Conservation (phyloP, 148 eudicot species). For the Heliosperma pusillum region DNA sequence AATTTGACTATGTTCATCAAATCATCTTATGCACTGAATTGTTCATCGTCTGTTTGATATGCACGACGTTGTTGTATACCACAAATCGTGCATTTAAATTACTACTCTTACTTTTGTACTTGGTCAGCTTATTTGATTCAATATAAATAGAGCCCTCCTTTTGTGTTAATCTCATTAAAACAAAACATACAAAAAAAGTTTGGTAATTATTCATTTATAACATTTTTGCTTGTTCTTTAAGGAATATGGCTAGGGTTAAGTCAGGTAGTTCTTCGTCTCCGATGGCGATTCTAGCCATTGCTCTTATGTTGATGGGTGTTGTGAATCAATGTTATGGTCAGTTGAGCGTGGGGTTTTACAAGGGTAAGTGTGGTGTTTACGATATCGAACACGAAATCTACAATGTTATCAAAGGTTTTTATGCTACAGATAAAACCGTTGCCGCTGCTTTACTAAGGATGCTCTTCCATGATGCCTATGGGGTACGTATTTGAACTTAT, state of each 20-base stretch:
- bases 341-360: slow-evolving; percentile 18
- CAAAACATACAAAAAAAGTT: not conserved
- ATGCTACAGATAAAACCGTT: not conserved
- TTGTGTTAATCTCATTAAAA: slow-evolving; percentile 6
- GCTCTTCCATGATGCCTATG: slow-evolving; percentile 28
- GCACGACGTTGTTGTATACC: not conserved
- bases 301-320: slow-evolving; percentile 17
- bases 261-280: slow-evolving; percentile 10
- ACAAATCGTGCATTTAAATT: slow-evolving; percentile 9
- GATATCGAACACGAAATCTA: slow-evolving; percentile 20
- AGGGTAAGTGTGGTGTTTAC: slow-evolving; percentile 7
- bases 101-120: not conserved
- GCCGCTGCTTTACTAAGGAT: slow-evolving; percentile 24
- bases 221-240: not conserved
- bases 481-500: slow-evolving; percentile 6
- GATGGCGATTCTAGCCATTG: slow-evolving; percentile 13
- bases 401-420: slow-evolving; percentile 2
- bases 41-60: too few species aligned
- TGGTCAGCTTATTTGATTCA: not conserved
- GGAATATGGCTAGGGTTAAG: slow-evolving; percentile 21
- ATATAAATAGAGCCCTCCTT: not conserved
- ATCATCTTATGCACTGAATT: too few species aligned
- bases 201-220: not conserved
- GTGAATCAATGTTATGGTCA: slow-evolving; percentile 24
- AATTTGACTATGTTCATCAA: too few species aligned